Conservation (phyloP, 495 filamentous ascomycete species). For the Trichoderma erinaceum region DNA sequence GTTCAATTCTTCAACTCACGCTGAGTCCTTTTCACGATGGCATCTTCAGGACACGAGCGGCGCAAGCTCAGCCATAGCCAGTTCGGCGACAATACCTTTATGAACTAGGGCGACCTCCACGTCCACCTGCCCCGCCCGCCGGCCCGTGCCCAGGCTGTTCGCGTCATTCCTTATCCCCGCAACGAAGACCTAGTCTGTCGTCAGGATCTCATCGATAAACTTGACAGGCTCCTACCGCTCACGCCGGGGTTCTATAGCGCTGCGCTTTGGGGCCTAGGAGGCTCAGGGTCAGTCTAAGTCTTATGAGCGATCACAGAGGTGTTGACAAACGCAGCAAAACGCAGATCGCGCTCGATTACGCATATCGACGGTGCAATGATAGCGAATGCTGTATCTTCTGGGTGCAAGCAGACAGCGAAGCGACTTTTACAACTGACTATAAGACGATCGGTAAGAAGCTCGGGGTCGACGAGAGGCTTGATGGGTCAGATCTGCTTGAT, state of each 20-base stretch:
- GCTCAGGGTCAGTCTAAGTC: slow-evolving; percentile 20
- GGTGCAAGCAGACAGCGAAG: slow-evolving; percentile 11
- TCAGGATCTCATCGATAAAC: slow-evolving; percentile 4
- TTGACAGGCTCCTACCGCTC: slow-evolving; percentile 18
- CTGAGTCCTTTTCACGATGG: background rate
- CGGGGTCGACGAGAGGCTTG: background rate
- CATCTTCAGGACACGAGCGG: background rate
- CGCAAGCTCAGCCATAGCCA: background rate
- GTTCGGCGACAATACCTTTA: background rate
- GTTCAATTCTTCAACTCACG: background rate
- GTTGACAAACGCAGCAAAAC: slow-evolving; percentile 22
- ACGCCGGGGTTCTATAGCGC: slow-evolving; percentile 18
- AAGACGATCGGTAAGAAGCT: slow-evolving; percentile 8
- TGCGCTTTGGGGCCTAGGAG: slow-evolving; percentile 22
- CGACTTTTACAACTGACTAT: slow-evolving; percentile 8
- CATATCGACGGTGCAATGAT: slow-evolving; percentile 20
- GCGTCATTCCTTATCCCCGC: slow-evolving; percentile 18
- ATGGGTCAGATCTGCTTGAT: background rate
- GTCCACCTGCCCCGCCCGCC: background rate
- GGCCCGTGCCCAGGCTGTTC: background rate
- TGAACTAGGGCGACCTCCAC: background rate
- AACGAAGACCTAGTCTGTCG: slow-evolving; percentile 22
- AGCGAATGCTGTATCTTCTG: background rate
- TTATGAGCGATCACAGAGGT: background rate
- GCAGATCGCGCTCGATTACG: slow-evolving; percentile 23